Conservation (phyloP, 2,329 filamentous ascomycete genomes). For the Diplodia mutila region DNA sequence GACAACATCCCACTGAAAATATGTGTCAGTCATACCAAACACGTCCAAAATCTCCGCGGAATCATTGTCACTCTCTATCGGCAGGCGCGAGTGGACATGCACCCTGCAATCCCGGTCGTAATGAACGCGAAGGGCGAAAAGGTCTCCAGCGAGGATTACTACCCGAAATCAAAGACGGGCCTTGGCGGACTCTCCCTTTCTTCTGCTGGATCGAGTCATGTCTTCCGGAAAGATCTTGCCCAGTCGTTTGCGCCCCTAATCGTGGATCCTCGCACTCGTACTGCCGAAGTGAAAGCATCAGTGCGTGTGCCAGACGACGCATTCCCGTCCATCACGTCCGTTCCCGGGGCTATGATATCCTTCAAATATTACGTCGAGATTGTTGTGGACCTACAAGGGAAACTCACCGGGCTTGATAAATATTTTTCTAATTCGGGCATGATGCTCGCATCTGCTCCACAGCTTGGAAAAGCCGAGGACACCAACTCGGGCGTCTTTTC, state of each 20-base stretch:
- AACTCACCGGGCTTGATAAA: constrained; percentile 74
- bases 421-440: constrained; percentile 61
- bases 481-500: constrained; percentile 50
- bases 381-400: constrained; percentile 88
- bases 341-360: constrained; percentile 91
- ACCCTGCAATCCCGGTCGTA: constrained; percentile 64
- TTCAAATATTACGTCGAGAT: constrained; percentile 95
- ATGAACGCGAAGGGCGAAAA: constrained; percentile 68
- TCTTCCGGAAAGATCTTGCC: constrained; percentile 93
- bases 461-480: constrained; percentile 37
- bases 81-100: constrained; percentile 86
- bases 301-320: constrained; percentile 86
- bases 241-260: constrained; percentile 89
- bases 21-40: constrained; percentile 83
- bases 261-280: constrained; percentile 78
- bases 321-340: constrained; percentile 87
- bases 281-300: constrained; percentile 77
- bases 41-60: constrained; percentile 86
- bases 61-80: constrained; percentile 92
- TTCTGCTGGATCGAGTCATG: constrained; percentile 81
- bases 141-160: constrained; percentile 78
- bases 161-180: constrained; percentile 83
- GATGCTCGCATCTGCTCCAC: constrained; percentile 48
- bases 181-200: constrained; percentile 84
- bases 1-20: constrained; percentile 81